phyloP scores from a whole-genome alignment of 2,329 filamentous ascomycete genomes.

The Myriosclerotinia curreyana region DNA sequence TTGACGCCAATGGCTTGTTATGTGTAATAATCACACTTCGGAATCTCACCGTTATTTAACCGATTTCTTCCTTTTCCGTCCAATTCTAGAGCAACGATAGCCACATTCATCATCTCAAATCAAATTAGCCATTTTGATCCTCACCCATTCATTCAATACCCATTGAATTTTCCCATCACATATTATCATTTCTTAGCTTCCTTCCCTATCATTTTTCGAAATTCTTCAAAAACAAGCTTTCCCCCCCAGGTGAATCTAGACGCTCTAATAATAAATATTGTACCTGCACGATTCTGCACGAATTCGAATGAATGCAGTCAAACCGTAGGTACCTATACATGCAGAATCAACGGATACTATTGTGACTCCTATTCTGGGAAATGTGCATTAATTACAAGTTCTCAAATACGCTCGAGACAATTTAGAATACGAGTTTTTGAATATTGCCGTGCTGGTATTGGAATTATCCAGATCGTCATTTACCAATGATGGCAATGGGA shows the following conservation, averaged over 20 bases:
- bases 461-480: background rate
- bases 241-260: background rate
- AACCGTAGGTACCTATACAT: too few species aligned
- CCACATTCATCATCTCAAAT: constrained; percentile 10
- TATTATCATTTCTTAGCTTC: constrained; percentile 4
- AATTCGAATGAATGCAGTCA: too few species aligned
- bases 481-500: too few species aligned
- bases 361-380: too few species aligned
- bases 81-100: background rate
- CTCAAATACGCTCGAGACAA: too few species aligned
- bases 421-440: too few species aligned
- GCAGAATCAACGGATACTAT: too few species aligned
- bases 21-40: too few species aligned
- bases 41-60: background rate
- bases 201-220: background rate
- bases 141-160: background rate
- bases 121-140: background rate
- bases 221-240: constrained; percentile 19
- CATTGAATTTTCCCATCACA: background rate
- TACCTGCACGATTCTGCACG: constrained; percentile 23
- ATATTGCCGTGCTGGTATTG: background rate
- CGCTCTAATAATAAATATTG: too few species aligned
- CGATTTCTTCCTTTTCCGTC: background rate
- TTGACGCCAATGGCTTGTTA: background rate
- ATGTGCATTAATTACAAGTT: too few species aligned